These are phyloP conservation scores for Cucumis melo DNA, from an alignment of 306 rosid genomes.

Conservation along the genomic window DNA sequence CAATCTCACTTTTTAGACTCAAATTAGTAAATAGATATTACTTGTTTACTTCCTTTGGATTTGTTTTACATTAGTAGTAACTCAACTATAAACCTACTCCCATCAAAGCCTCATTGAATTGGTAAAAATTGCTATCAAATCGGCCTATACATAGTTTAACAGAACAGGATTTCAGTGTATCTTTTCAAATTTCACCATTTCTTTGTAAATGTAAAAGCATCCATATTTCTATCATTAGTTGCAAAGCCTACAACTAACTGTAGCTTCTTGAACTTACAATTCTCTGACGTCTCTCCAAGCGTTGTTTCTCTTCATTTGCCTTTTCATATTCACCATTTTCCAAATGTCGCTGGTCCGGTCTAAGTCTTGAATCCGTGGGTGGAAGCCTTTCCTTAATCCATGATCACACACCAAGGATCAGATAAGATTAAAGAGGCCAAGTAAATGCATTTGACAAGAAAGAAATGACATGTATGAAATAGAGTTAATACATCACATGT, in stretches of 20 bases:
- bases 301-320: constrained; percentile 83
- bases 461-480: constrained; percentile 17
- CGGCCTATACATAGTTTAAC: not conserved
- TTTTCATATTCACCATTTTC: constrained; percentile 95
- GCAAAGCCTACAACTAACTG: not conserved
- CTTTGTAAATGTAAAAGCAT: not conserved
- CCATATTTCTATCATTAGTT: not conserved
- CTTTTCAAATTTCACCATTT: not conserved
- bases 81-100: not conserved
- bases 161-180: not conserved
- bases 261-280: constrained; percentile 44
- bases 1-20: not conserved
- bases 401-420: constrained; percentile 81
- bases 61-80: not conserved
- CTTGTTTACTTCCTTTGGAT: not conserved
- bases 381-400: constrained; percentile 99
- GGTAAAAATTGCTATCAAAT: not conserved
- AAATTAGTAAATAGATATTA: not conserved
- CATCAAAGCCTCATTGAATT: not conserved
- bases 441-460: constrained; percentile 34
- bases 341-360: constrained; percentile 95
- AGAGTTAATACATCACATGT: constrained; percentile 29
- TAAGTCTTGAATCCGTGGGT: constrained; percentile 93
- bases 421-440: constrained; percentile 53
- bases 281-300: constrained; percentile 90